Evolutionary conservation across 495 filamentous ascomycete species (phyloP).

Genomic region (Aspergillus egyptiacus): DNA sequence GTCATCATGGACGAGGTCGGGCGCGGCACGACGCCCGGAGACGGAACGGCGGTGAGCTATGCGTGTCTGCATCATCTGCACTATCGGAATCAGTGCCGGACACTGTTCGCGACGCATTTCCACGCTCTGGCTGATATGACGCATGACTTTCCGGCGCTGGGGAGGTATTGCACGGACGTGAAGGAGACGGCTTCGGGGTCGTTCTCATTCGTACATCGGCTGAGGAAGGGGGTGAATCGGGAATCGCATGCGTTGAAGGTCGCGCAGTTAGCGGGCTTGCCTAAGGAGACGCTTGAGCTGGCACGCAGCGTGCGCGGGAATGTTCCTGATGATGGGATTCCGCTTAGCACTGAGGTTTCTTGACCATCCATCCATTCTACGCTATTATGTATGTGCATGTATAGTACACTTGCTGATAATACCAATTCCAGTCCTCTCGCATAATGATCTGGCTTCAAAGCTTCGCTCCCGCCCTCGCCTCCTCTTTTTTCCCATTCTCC

Average conservation of each 20-base stretch:
- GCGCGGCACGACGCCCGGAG: slow-evolving; percentile 84
- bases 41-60: slow-evolving; percentile 84
- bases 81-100: slow-evolving; percentile 65
- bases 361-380: neutral
- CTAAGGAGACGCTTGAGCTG: slow-evolving; percentile 52
- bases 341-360: neutral
- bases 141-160: slow-evolving; percentile 54
- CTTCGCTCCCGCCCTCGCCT: slow-evolving; percentile 30
- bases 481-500: slow-evolving; percentile 26
- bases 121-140: slow-evolving; percentile 78
- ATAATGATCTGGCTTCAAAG: too few relatives aligned
- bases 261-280: slow-evolving; percentile 74
- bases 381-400: neutral
- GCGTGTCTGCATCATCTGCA: slow-evolving; percentile 80
- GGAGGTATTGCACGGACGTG: slow-evolving; percentile 86
- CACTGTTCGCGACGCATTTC: slow-evolving; percentile 94
- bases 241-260: slow-evolving; percentile 89
- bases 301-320: slow-evolving; percentile 36
- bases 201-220: slow-evolving; percentile 81
- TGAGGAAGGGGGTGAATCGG: slow-evolving; percentile 77
- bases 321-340: neutral
- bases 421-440: too few relatives aligned
- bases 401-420: neutral
- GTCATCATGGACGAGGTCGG: slow-evolving; percentile 99
- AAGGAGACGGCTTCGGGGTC: slow-evolving; percentile 55